A percentile compares a stretch with the other conserved stretches of the same genome.
Conservation (phyloP, 208 protist species). For the Leishmania turanica region DNA sequence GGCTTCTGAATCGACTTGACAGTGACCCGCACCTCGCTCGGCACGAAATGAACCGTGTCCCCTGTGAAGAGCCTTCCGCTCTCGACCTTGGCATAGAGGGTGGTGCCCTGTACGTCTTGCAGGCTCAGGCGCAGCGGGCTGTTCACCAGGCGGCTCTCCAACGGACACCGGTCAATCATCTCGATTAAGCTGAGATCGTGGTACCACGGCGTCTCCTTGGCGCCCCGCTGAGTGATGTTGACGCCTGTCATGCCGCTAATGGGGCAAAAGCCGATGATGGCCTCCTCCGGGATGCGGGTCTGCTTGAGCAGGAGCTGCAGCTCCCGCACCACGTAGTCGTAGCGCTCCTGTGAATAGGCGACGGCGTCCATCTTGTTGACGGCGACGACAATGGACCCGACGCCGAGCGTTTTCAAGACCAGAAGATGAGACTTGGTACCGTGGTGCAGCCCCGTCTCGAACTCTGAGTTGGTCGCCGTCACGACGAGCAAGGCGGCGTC, state of each 20-base stretch:
- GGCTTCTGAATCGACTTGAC: constrained; percentile 68
- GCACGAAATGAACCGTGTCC: constrained; percentile 57
- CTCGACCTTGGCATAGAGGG: constrained; percentile 80
- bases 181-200: constrained; percentile 65
- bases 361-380: constrained; percentile 99
- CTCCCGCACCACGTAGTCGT: constrained; percentile 91
- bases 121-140: constrained; percentile 73
- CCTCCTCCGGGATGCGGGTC: constrained; percentile 78
- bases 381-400: constrained; percentile 96
- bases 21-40: constrained; percentile 52
- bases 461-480: constrained; percentile 96
- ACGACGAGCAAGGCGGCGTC: constrained; percentile 98
- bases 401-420: constrained; percentile 97
- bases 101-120: constrained; percentile 65
- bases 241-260: constrained; percentile 76
- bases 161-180: constrained; percentile 72
- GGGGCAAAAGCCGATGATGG: constrained; percentile 72
- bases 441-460: constrained; percentile 97
- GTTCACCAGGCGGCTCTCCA: constrained; percentile 69
- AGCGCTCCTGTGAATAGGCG: constrained; percentile 90
- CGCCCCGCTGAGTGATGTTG: constrained; percentile 52
- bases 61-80: constrained; percentile 61
- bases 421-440: constrained; percentile 98
- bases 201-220: constrained; percentile 68
- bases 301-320: constrained; percentile 94